Conservation (phyloP, 345 rosid species). For the Populus nigra region DNA sequence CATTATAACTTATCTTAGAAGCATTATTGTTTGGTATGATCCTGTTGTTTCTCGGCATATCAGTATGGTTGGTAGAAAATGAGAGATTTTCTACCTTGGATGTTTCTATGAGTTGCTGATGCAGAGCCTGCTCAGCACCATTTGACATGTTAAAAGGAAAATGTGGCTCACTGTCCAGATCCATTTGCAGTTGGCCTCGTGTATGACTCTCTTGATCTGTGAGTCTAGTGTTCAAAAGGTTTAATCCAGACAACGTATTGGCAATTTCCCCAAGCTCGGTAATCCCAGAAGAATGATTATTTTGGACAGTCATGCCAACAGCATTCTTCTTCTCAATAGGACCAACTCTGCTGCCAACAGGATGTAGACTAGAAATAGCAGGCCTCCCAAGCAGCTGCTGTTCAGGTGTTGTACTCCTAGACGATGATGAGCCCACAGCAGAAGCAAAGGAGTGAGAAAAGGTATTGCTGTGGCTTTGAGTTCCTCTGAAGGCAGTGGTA, state of each 20-base stretch:
- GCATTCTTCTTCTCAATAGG: constrained; percentile 50
- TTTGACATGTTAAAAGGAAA: constrained; percentile 45
- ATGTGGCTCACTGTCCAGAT: constrained; percentile 41
- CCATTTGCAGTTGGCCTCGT: constrained; percentile 45
- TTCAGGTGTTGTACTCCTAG: constrained; percentile 75
- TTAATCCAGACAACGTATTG: constrained; percentile 54
- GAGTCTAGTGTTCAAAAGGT: constrained; percentile 46
- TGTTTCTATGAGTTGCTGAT: constrained; percentile 45
- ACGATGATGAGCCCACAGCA: constrained; percentile 54
- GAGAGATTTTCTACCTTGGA: constrained; percentile 45
- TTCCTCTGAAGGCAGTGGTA: constrained; percentile 40
- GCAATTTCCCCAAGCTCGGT: constrained; percentile 57
- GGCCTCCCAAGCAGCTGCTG: constrained; percentile 54
- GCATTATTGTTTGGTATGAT: constrained; percentile 36
- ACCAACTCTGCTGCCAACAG: constrained; percentile 56
- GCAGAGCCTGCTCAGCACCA: constrained; percentile 48
- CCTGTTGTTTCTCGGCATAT: constrained; percentile 44
- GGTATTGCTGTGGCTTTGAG: constrained; percentile 28
- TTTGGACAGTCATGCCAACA: constrained; percentile 42
- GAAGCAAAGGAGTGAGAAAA: constrained; percentile 45
- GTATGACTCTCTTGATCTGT: constrained; percentile 37
- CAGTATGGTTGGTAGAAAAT: constrained; percentile 43
- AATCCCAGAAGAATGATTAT: constrained; percentile 40
- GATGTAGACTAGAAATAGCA: constrained; percentile 57
- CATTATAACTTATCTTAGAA: constrained; percentile 42